Evolutionary conservation across 352 stramenopile species (phyloP).

Genomic region (Pythium dissotocum): DNA sequence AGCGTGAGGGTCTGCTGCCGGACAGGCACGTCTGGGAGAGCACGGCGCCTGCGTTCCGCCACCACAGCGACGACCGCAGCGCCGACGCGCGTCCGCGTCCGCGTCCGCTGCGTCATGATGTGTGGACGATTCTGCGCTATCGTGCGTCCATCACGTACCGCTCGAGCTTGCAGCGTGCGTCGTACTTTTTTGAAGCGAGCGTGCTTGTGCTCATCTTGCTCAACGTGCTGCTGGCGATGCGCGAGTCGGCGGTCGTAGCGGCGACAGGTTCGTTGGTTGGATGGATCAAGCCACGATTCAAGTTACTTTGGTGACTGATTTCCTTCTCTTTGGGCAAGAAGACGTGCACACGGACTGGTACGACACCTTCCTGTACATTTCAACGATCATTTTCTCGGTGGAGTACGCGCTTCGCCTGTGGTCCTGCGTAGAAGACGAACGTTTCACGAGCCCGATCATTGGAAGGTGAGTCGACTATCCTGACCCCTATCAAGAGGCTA

Average conservation of each 20-base stretch:
- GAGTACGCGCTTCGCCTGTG: constrained; percentile 77
- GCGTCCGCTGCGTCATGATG: constrained; percentile 44
- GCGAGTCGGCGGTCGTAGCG: constrained; percentile 41
- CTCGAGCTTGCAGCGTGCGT: constrained; percentile 63
- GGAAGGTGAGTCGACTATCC: constrained; percentile 37
- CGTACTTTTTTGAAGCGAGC: constrained; percentile 63
- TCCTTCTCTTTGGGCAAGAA: constrained; percentile 4
- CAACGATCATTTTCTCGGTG: constrained; percentile 69
- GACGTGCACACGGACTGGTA: constrained; percentile 63
- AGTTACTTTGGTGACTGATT: too few relatives aligned
- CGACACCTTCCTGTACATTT: constrained; percentile 74
- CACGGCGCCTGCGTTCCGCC: constrained; percentile 13
- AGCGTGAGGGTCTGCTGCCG: constrained; percentile 33
- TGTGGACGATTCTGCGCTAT: constrained; percentile 81
- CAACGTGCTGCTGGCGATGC: constrained; percentile 80
- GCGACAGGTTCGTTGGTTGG: constrained; percentile 8
- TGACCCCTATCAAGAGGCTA: background rate
- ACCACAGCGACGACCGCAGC: constrained; percentile 10
- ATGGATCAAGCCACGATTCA: background rate
- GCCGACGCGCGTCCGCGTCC: background rate
- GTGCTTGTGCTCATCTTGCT: constrained; percentile 77
- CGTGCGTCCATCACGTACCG: constrained; percentile 59
- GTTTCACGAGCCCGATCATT: constrained; percentile 50
- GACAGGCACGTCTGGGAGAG: constrained; percentile 37
- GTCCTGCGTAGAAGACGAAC: constrained; percentile 81